Evolutionary conservation across 345 rosid genomes (phyloP), one percentile per base, ranked within the genome.

Genomic region (Citrus mangshanensis): DNA sequence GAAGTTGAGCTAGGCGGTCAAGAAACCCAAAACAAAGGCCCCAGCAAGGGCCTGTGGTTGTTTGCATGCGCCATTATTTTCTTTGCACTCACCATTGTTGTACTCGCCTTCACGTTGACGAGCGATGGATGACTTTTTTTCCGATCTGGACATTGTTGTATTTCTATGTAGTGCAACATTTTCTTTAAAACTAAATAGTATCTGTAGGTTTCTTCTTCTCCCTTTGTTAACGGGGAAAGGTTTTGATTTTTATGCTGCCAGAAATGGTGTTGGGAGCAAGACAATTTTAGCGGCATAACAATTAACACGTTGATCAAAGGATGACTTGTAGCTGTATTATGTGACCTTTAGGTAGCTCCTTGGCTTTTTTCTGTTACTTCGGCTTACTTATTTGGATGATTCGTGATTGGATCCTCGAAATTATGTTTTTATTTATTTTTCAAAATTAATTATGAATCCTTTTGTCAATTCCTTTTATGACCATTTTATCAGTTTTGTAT

Each of bases 41-140:
- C 87, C 7, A 82, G 80, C 78, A 70, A 79, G 84, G 79, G 80
- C 16, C 77, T 90, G 94, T 87, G 91, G 90, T 24, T 91, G 76
- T 93, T 95, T 83, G 93, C 95, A 16, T 77, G 89, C 34, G 85
- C 68, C 16, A 95, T 89, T 21, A 85, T 82, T 69, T 81, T 89
- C 78, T 85, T 87, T 1, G 83, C 98, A 1, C 85, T 93, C 19
- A 84, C 82, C 32, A 58, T 95, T 60, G 97, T 90, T 73, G 61
- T 93, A 60, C 80, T 93, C 35, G 97, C 97, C 25, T 91, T 95
- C 81, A 89, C 89, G 7, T 90, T 80, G 89, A 95, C 99, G 8
- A 90, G 93, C 14, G 98, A 91, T 8, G 98, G 98, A 42, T 94
- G 86, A 88, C 9, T 2, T 19, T 64, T 56, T 19, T 21, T 10